Base-by-base conservation (phyloP, 1,284 basidiomycete species). In the Cerioporus squamosus region DNA sequence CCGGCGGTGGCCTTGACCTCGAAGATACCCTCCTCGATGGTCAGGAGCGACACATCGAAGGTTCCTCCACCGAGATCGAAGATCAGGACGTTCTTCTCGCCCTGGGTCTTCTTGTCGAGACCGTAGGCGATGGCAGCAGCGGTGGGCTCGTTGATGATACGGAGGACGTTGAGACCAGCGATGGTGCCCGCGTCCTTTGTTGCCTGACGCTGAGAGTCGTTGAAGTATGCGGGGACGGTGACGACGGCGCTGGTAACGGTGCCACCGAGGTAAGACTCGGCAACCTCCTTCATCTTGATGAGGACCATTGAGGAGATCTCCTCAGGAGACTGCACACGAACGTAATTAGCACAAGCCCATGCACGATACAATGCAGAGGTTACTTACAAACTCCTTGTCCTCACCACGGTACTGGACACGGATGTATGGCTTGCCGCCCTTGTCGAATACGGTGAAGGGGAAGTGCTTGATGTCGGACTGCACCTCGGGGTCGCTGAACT, bases 21-120 rank as follows among this genome's bases (percentile, higher is more conserved):
- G 81, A 98, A 99, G 78, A 99, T 95, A 77, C 95, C 96, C 79
- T 97, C 96, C 77, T 98, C 95, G 64, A 98, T 98, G 63, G 95
- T 96, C 67, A 99, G 80, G 62, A 99, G 93, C 36, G 96, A 98
- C 33, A 98, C 97, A 90, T 98, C 97, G 78, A 98, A 98, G 47
- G 96, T 98, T 83, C 96, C 96, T 83, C 97, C 97, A 67, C 96
- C 97, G 51, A 98, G 87, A 84, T 99, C 97, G 82, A 97, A 98
- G 77, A 99, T 95, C 71, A 97, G 83, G 62, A 97, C 94, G 73
- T 97, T 97, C 67, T 91, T 91, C 81, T 97, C 95, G 59, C 91
- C 91, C 31, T 75, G 74, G 53, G 90, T 85, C 80, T 95, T 95
- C 80, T 94, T 93, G 78, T 93, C 91, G 59, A 97, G 90, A 81